phyloP scores from a whole-genome alignment of 257 asterid species.

The Asclepias syriaca region DNA sequence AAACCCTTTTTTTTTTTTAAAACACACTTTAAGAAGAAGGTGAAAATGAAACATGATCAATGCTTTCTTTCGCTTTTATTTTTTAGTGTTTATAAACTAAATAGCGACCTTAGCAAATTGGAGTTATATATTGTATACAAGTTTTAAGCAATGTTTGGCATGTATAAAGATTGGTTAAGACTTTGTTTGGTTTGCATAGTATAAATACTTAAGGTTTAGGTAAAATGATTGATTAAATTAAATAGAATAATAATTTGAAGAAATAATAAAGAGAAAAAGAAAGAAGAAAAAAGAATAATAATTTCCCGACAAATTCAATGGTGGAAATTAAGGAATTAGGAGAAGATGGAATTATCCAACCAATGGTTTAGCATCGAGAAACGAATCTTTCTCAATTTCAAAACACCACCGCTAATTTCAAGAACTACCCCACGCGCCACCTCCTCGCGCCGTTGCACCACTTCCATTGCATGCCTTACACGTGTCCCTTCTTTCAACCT shows the following conservation, averaged over 20 bases:
- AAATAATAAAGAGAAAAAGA: no score
- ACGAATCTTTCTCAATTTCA: not conserved
- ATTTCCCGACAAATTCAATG: not conserved
- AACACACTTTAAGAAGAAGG: not conserved
- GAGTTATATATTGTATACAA: no score
- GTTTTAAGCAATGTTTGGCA: no score
- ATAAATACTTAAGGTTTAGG: no score
- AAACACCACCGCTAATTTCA: not conserved
- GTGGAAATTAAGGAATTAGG: no score
- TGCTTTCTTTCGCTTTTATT: not conserved
- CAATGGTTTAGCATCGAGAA: not conserved
- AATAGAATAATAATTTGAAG: not conserved
- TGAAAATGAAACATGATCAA: not conserved
- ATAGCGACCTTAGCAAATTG: not conserved
- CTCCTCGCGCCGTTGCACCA: not conserved
- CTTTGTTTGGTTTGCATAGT: no score
- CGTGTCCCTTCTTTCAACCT: not conserved
- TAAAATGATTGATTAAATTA: no score
- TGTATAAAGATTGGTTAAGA: no score
- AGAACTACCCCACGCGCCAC: not conserved
- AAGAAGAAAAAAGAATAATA: no score
- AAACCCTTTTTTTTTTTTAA: not conserved
- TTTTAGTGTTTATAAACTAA: not conserved
- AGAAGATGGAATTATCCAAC: not conserved
- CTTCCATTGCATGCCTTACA: not conserved